phyloP scores from a whole-genome alignment of 2,329 filamentous ascomycete genomes.

The Tothia fuscella region DNA sequence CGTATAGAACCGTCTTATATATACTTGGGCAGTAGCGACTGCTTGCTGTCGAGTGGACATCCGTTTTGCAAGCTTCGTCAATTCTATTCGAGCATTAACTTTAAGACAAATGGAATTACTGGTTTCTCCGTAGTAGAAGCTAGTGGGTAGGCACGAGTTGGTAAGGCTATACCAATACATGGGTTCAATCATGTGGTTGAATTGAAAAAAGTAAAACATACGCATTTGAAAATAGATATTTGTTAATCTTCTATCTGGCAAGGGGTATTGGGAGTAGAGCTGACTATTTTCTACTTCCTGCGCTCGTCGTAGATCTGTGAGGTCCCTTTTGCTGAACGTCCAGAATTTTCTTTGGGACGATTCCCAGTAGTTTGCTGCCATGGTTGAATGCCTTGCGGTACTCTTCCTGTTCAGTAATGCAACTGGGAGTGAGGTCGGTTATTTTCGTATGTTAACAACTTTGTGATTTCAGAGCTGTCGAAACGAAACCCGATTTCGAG shows the following conservation, averaged over 20 bases:
- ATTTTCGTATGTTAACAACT: too few species aligned
- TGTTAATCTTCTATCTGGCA: slow-evolving; percentile 71
- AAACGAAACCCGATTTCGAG: too few species aligned
- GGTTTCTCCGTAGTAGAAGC: too few species aligned
- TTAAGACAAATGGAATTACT: background rate
- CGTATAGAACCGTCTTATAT: slow-evolving; percentile 86
- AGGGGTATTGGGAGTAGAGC: slow-evolving; percentile 64
- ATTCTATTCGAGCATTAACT: slow-evolving; percentile 39
- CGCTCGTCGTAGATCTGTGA: slow-evolving; percentile 61
- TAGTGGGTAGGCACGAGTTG: background rate
- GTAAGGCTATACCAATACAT: background rate
- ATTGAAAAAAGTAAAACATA: slow-evolving; percentile 33
- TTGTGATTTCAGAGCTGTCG: too few species aligned
- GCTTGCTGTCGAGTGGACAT: slow-evolving; percentile 81
- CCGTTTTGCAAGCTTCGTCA: slow-evolving; percentile 72
- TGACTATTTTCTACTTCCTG: slow-evolving; percentile 55
- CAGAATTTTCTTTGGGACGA: slow-evolving; percentile 85
- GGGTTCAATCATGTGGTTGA: too few species aligned
- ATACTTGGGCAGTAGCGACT: slow-evolving; percentile 86
- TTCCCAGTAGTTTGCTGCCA: slow-evolving; percentile 96
- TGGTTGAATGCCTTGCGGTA: slow-evolving; percentile 26
- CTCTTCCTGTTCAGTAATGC: background rate
- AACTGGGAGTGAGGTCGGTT: background rate
- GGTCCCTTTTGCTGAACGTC: slow-evolving; percentile 76
- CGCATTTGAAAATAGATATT: slow-evolving; percentile 89